Percentiles rank a stretch among this genome's conserved stretches.
These are phyloP conservation scores for Cylindrotheca closterium DNA, from an alignment of 108 stramenopile genomes.

Conservation along the genomic window DNA sequence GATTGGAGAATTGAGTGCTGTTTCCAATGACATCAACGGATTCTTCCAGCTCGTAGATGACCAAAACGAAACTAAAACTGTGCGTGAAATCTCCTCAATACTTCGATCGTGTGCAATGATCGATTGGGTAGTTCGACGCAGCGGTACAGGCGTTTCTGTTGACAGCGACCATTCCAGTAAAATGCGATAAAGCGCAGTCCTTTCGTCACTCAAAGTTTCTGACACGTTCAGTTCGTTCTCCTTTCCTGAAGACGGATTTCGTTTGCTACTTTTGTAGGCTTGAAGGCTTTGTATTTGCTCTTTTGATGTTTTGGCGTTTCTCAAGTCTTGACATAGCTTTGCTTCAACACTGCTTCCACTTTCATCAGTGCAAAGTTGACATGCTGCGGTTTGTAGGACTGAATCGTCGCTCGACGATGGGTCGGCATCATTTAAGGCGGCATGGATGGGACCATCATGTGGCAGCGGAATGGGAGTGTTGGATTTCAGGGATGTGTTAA, in stretches of 20 bases:
- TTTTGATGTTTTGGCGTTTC: constrained; percentile 7
- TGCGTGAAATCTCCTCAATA: constrained; percentile 1
- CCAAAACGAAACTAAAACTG: constrained; percentile 27
- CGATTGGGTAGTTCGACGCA: constrained; percentile 47
- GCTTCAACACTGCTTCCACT: background rate
- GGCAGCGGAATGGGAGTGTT: constrained; percentile 30
- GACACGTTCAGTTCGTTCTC: background rate
- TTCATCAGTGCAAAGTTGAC: background rate
- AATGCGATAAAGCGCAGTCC: constrained; percentile 37
- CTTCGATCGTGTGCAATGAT: constrained; percentile 17
- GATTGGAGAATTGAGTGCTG: constrained; percentile 5
- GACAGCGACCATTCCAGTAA: constrained; percentile 55
- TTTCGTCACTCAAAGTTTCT: background rate
- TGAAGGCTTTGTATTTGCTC: constrained; percentile 30
- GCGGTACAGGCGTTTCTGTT: constrained; percentile 33
- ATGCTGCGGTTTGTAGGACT: too few species aligned
- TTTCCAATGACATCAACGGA: constrained; percentile 24
- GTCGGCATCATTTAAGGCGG: too few species aligned
- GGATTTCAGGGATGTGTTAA: constrained; percentile 12
- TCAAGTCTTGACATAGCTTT: background rate
- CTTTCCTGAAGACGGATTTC: background rate
- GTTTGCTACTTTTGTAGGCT: constrained; percentile 19
- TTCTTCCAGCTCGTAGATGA: constrained; percentile 14
- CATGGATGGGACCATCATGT: constrained; percentile 42
- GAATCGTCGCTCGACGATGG: too few species aligned